phyloP scores from a whole-genome alignment of 345 rosid species.

The Lepidium didymum region DNA sequence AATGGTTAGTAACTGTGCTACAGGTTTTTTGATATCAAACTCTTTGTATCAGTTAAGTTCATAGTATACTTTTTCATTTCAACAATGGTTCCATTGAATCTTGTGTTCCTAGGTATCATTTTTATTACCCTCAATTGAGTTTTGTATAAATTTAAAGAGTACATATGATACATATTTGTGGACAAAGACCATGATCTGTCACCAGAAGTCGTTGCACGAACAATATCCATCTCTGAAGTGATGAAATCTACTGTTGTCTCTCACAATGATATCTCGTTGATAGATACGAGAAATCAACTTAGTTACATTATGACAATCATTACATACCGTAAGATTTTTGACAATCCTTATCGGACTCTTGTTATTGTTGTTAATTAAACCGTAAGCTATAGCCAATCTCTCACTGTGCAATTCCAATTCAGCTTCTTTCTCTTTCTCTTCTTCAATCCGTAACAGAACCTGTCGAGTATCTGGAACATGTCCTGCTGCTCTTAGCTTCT shows the following conservation, averaged over 20 bases:
- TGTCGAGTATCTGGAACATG: constrained; percentile 44
- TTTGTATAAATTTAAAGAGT: neutral
- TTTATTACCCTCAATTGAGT: too few relatives aligned
- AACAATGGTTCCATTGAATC: too few relatives aligned
- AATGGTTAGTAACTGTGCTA: too few relatives aligned
- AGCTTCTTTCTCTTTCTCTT: constrained; percentile 23
- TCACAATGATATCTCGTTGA: constrained; percentile 42
- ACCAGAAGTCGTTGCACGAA: constrained; percentile 53
- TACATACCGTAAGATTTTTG: constrained; percentile 49
- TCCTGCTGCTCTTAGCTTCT: constrained; percentile 38
- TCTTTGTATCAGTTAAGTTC: too few relatives aligned
- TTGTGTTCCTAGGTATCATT: too few relatives aligned
- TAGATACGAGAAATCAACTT: constrained; percentile 42
- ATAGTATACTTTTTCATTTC: too few relatives aligned
- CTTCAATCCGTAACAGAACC: constrained; percentile 37
- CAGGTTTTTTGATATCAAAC: too few relatives aligned
- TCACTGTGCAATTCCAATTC: constrained; percentile 44
- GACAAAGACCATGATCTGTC: constrained; percentile 1
- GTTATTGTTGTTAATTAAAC: constrained; percentile 30
- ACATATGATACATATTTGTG: neutral
- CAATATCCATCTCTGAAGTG: constrained; percentile 43
- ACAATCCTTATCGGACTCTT: constrained; percentile 37
- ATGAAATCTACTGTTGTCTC: constrained; percentile 53
- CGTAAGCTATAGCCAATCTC: constrained; percentile 55
- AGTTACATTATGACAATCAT: constrained; percentile 46